phyloP scores from a whole-genome alignment of 208 protist genomes.

The Wallacemonas sp. region DNA sequence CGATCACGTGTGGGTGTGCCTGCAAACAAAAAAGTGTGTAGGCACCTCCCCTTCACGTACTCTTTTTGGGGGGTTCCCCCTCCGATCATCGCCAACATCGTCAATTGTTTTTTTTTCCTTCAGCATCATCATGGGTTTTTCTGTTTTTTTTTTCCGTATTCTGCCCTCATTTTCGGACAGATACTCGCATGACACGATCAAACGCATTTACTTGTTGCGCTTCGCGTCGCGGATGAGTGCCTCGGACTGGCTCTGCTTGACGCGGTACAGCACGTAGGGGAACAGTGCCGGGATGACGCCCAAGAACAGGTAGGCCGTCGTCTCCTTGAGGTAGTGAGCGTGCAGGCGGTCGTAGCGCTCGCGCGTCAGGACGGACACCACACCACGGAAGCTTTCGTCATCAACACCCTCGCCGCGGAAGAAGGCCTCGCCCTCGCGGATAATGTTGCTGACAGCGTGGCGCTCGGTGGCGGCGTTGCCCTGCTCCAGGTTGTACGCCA shows the following conservation, averaged over 20 bases:
- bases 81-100: too few relatives aligned
- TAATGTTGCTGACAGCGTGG: slow-evolving; percentile 74
- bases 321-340: slow-evolving; percentile 74
- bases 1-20: too few relatives aligned
- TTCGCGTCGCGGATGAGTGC: slow-evolving; percentile 72
- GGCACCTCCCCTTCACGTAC: too few relatives aligned
- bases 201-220: slow-evolving; percentile 32
- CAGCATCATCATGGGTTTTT: neutral
- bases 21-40: too few relatives aligned
- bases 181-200: neutral
- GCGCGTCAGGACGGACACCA: slow-evolving; percentile 79
- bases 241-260: slow-evolving; percentile 75
- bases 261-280: slow-evolving; percentile 75
- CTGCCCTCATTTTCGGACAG: neutral
- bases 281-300: slow-evolving; percentile 75
- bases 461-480: slow-evolving; percentile 49
- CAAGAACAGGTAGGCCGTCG: slow-evolving; percentile 78
- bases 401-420: slow-evolving; percentile 73
- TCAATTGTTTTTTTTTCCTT: too few relatives aligned
- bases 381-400: slow-evolving; percentile 82
- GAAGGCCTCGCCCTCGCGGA: slow-evolving; percentile 80
- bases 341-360: slow-evolving; percentile 84
- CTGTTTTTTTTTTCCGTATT: neutral
- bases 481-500: slow-evolving; percentile 74
- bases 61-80: too few relatives aligned